Conservation (phyloP, 768 basidiomycete species). For the Tylopilus vinaceipallidus region DNA sequence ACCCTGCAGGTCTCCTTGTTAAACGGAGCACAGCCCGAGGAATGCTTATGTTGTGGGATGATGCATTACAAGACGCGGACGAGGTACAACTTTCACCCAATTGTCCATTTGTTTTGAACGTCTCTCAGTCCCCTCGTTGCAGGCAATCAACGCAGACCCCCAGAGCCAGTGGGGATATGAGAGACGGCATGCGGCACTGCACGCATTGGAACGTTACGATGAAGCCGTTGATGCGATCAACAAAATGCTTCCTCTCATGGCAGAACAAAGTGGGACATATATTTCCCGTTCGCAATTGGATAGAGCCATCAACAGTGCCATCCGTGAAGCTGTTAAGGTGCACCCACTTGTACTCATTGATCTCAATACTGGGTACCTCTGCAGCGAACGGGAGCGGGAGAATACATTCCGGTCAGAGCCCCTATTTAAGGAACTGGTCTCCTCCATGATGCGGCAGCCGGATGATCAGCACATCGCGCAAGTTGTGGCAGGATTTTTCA, state of each 20-base stretch:
- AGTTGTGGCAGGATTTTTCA: no score
- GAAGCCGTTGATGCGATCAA: background rate
- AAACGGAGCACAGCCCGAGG: background rate
- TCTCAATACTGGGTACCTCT: no score
- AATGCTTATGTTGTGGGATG: background rate
- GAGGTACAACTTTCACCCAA: background rate
- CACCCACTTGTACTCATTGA: no score
- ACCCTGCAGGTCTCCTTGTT: background rate
- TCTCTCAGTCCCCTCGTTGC: rapidly evolving
- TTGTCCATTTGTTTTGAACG: background rate
- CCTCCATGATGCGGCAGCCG: no score
- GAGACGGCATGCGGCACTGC: slow-evolving; percentile 1
- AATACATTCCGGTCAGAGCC: no score
- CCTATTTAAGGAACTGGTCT: no score
- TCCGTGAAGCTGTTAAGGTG: no score
- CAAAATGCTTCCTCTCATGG: background rate
- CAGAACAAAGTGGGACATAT: no score
- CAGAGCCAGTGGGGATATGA: background rate
- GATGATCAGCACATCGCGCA: no score
- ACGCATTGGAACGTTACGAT: background rate
- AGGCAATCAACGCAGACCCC: slow-evolving; percentile 8
- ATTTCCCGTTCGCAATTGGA: no score
- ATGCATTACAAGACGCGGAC: slow-evolving; percentile 14
- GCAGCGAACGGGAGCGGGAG: no score
- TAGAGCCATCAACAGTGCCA: no score